Evolutionary conservation across 129 eudicot genomes (phyloP).

Genomic region (Gnaphalium uliginosum): DNA sequence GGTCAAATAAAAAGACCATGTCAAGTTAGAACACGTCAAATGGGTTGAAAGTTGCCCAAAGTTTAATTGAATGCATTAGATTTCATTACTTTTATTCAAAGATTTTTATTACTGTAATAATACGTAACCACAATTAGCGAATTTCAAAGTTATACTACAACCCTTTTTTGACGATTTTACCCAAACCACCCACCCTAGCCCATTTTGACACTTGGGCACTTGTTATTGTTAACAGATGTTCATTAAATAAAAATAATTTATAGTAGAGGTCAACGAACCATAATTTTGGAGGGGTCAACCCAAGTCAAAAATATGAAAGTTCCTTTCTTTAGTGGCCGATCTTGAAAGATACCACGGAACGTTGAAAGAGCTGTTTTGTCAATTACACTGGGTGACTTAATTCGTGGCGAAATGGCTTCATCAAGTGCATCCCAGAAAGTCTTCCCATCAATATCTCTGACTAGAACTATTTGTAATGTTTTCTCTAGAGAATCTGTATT

Average conservation of each 20-base stretch:
- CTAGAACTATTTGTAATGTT: constrained; percentile 75
- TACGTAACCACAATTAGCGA: neutral
- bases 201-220: neutral
- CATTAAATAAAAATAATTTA: neutral
- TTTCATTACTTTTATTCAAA: neutral
- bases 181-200: neutral
- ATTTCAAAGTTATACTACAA: neutral
- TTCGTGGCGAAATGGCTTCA: constrained; percentile 79
- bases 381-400: constrained; percentile 56
- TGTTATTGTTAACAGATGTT: neutral
- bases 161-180: neutral
- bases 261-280: constrained; percentile 45
- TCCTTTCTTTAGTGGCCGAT: constrained; percentile 71
- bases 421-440: constrained; percentile 93
- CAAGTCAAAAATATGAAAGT: constrained; percentile 77
- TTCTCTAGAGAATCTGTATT: constrained; percentile 78
- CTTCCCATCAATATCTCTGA: constrained; percentile 91
- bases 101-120: neutral
- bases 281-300: constrained; percentile 73
- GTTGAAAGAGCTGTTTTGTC: constrained; percentile 71
- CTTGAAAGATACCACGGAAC: constrained; percentile 66
- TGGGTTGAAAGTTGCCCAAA: neutral
- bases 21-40: neutral
- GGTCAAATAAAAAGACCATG: neutral
- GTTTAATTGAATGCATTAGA: neutral